Evolutionary conservation across 306 rosid genomes (phyloP), one percentile per base, ranked within the genome.

Genomic region (Astragalus membranaceus): DNA sequence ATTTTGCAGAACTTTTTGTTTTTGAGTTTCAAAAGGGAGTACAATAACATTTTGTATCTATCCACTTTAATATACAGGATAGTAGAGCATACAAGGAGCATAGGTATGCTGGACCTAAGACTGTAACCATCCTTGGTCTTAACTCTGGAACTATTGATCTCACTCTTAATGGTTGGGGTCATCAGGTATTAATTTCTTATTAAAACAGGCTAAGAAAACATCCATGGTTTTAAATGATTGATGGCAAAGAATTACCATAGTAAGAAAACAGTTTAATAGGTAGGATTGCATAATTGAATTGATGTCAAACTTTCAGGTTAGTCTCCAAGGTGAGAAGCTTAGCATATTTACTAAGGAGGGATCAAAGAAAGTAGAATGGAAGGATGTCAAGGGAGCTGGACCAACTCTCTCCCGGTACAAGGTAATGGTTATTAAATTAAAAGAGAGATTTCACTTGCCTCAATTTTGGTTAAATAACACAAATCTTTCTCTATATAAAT

Each of bases 51-150:
- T 53, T 36, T 72, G 15, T 36, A 48, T n/a, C n/a, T n/a, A n/a
- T 48, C 48, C 23, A 14, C 41, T 76, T 41, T 26, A 35, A 67
- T 71, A 33, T 73, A 52, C 79, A 95, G 97, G 96, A 95, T 61
- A 89, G 95, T 80, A n/a, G n/a, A n/a, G n/a, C n/a, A n/a, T n/a
- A n/a, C n/a, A n/a, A n/a, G n/a, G n/a, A n/a, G n/a, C n/a, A n/a
- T n/a, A n/a, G n/a, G n/a, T n/a, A n/a, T n/a, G n/a, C 92, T 0
- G 97, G 99, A 60, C 87, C 82, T n/a, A 54, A 97, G 96, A 96
- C n/a, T n/a, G n/a, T n/a, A n/a, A n/a, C n/a, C n/a, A n/a, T n/a
- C n/a, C n/a, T n/a, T n/a, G n/a, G n/a, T n/a, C n/a, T n/a, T n/a
- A n/a, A n/a, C n/a, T n/a, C n/a, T n/a, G n/a, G n/a, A n/a, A n/a